Percentiles rank a stretch among this genome's conserved stretches.
These are phyloP conservation scores for Pleurotus djamor DNA, from an alignment of 768 basidiomycete species.

Conservation along the genomic window DNA sequence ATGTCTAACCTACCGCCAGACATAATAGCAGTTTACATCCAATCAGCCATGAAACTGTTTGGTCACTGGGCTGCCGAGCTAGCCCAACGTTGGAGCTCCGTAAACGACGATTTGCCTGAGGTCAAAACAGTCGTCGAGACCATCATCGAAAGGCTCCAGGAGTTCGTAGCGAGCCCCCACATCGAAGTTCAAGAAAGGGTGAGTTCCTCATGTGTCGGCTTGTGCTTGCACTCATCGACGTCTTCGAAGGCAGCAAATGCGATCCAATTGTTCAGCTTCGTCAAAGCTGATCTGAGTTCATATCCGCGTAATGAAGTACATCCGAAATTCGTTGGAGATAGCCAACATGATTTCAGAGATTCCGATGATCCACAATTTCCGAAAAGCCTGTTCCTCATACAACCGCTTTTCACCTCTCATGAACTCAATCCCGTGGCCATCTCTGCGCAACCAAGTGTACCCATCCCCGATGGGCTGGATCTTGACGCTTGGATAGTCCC, in stretches of 20 bases:
- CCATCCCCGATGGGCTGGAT: slow-evolving; percentile 81
- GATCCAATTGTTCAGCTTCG: slow-evolving; percentile 70
- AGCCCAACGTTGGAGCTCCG: slow-evolving; percentile 63
- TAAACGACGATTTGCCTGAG: slow-evolving; percentile 63
- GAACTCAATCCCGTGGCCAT: slow-evolving; percentile 85
- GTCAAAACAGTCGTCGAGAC: slow-evolving; percentile 63
- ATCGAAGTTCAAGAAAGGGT: slow-evolving; percentile 95
- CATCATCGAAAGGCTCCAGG: slow-evolving; percentile 53
- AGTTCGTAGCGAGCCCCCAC: slow-evolving; percentile 60
- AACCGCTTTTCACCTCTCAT: slow-evolving; percentile 72
- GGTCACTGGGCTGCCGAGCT: slow-evolving; percentile 80
- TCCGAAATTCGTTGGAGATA: slow-evolving; percentile 26
- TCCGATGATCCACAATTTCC: slow-evolving; percentile 63
- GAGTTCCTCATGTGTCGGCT: slow-evolving; percentile 21
- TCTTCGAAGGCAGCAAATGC: slow-evolving; percentile 73
- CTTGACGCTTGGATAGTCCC: slow-evolving; percentile 85
- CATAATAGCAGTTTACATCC: slow-evolving; percentile 77
- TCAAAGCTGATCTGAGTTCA: slow-evolving; percentile 66
- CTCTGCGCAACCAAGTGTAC: slow-evolving; percentile 79
- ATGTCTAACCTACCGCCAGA: slow-evolving; percentile 58
- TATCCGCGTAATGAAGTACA: slow-evolving; percentile 41
- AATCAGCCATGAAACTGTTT: slow-evolving; percentile 84
- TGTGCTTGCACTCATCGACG: neutral
- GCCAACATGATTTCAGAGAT: slow-evolving; percentile 27
- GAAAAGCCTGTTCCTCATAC: slow-evolving; percentile 85